A percentile compares a stretch with the other conserved stretches of the same genome.
These are phyloP conservation scores for Rhytidiadelphus loreus DNA, from an alignment of 225 moss, liverwort and hornwort genomes.

Conservation along the genomic window DNA sequence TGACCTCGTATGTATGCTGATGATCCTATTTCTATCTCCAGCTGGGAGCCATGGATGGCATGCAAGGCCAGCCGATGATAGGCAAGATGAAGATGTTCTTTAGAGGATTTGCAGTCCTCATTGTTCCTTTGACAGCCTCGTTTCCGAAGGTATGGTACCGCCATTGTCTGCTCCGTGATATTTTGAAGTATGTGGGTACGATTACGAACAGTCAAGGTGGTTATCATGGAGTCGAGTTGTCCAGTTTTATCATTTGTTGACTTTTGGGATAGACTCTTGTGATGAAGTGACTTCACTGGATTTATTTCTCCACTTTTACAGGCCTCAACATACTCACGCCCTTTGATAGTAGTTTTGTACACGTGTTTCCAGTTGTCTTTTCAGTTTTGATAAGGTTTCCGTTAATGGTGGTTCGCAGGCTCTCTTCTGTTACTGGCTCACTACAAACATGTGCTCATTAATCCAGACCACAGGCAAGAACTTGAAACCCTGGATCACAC, in stretches of 20 bases:
- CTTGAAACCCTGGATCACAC: neutral
- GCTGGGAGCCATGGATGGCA: constrained; percentile 97
- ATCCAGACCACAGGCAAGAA: constrained; percentile 68
- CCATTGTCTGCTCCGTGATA: neutral
- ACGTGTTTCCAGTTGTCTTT: neutral
- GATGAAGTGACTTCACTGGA: neutral
- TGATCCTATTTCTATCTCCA: constrained; percentile 11
- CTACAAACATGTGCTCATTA: constrained; percentile 85
- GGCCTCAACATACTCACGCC: neutral
- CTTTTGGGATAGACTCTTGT: neutral
- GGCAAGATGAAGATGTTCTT: constrained; percentile 96
- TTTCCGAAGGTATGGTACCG: constrained; percentile 68
- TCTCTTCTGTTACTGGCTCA: constrained; percentile 98
- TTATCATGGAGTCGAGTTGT: neutral
- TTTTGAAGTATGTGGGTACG: neutral
- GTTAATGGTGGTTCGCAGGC: constrained; percentile 37
- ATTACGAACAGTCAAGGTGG: neutral
- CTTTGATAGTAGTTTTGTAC: neutral
- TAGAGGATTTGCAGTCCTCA: constrained; percentile 78
- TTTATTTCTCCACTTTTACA: neutral
- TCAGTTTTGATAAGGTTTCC: neutral
- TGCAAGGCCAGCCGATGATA: constrained; percentile 98
- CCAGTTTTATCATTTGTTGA: neutral
- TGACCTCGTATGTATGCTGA: neutral
- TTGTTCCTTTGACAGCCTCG: constrained; percentile 80